A percentile compares a stretch with the other conserved stretches of the same genome.
phyloP scores from a whole-genome alignment of 306 rosid species.

The Glycine soja region DNA sequence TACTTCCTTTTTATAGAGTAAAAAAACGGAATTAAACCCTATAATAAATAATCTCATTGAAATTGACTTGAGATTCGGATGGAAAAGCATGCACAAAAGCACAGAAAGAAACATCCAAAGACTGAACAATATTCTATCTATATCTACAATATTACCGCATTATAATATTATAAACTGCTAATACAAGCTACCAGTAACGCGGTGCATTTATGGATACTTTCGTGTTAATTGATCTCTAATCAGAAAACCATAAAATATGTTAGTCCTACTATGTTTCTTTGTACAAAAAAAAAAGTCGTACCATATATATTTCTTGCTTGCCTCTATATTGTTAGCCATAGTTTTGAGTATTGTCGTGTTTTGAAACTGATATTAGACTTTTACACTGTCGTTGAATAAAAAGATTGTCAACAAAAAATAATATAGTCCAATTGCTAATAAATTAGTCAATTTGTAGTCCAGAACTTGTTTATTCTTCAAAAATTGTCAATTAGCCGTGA shows the following conservation, averaged over 20 bases:
- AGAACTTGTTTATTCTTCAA: background rate
- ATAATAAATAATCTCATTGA: background rate
- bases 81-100: background rate
- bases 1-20: background rate
- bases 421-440: background rate
- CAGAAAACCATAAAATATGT: background rate
- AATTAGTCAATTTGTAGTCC: constrained; percentile 22
- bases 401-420: constrained; percentile 37
- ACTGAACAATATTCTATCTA: background rate
- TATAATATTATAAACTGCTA: constrained; percentile 6
- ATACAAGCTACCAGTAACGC: constrained; percentile 16
- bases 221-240: background rate
- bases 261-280: background rate
- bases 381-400: constrained; percentile 13
- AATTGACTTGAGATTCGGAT: background rate
- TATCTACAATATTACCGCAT: background rate
- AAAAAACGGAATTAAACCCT: background rate
- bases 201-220: background rate
- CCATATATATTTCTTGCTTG: background rate
- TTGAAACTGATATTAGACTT: background rate
- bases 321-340: background rate
- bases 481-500: background rate
- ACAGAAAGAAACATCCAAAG: constrained; percentile 4
- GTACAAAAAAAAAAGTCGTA: no score
- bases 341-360: background rate